phyloP scores from a whole-genome alignment of 129 eudicot genomes.

The Flaveria brownii region DNA sequence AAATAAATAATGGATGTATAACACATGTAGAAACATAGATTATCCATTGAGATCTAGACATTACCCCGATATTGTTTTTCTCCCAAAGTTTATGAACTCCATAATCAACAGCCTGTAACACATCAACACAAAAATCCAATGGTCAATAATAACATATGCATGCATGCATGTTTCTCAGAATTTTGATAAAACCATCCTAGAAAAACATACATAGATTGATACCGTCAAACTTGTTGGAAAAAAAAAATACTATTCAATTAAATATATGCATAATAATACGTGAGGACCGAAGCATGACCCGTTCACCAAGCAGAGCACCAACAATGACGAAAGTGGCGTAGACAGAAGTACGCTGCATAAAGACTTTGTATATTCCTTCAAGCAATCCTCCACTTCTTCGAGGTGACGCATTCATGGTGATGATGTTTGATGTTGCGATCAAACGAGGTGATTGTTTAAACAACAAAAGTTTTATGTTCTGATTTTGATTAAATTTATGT shows the following conservation, averaged over 20 bases:
- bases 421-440: background rate
- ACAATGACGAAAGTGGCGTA: constrained; percentile 76
- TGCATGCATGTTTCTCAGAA: background rate
- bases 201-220: background rate
- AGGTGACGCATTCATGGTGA: constrained; percentile 46
- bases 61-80: constrained; percentile 76
- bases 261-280: background rate
- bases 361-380: constrained; percentile 69
- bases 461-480: background rate
- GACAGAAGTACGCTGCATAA: constrained; percentile 68
- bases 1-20: too few relatives aligned
- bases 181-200: background rate
- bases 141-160: background rate
- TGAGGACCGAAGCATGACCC: constrained; percentile 36
- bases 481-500: background rate
- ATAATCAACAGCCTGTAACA: constrained; percentile 66
- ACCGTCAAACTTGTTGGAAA: background rate
- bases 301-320: constrained; percentile 81
- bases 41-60: background rate
- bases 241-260: background rate
- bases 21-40: background rate
- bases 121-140: background rate
- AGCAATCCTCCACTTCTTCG: constrained; percentile 45
- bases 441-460: constrained; percentile 7
- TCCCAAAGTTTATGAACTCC: constrained; percentile 77